Evolutionary conservation across 1,284 basidiomycete species (phyloP).

Genomic region (Cryptococcus sp.): DNA sequence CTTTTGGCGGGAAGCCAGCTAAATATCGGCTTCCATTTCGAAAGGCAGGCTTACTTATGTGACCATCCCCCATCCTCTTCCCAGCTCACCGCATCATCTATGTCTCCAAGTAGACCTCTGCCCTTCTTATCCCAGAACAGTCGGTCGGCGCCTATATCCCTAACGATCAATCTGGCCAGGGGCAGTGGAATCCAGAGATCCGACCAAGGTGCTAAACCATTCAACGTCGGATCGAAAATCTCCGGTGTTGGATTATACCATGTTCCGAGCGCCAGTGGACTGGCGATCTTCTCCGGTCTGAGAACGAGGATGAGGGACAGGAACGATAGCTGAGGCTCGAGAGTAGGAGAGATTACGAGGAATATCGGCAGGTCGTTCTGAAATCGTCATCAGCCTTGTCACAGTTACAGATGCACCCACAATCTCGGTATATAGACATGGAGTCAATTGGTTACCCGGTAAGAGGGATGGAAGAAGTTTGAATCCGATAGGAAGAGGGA

Average conservation of each 20-base stretch:
- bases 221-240: conserved; percentile 10
- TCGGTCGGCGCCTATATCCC: conserved; percentile 5
- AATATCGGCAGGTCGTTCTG: conserved; percentile 24
- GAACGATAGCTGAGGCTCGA: conserved; percentile 21
- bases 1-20: conserved; percentile 23
- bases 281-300: conserved; percentile 8
- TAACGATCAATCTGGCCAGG: conserved; percentile 9
- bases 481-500: conserved; percentile 22
- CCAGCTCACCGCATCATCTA: conserved; percentile 21
- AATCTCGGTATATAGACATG: conserved; percentile 18
- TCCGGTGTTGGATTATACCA: conserved; percentile 3
- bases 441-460: conserved; percentile 11
- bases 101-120: conserved; percentile 13
- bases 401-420: conserved; percentile 8
- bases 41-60: conserved; percentile 19
- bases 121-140: conserved; percentile 16
- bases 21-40: neutral
- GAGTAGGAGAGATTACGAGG: conserved; percentile 19
- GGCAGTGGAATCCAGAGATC: conserved; percentile 21
- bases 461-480: conserved; percentile 15
- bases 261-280: conserved; percentile 9
- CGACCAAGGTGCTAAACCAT: conserved; percentile 18
- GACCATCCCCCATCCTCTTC: conserved; percentile 16
- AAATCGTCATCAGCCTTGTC: neutral
- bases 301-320: conserved; percentile 21